Base-by-base conservation (phyloP, 257 asterid genomes). In the Solanum gandarillasii region DNA sequence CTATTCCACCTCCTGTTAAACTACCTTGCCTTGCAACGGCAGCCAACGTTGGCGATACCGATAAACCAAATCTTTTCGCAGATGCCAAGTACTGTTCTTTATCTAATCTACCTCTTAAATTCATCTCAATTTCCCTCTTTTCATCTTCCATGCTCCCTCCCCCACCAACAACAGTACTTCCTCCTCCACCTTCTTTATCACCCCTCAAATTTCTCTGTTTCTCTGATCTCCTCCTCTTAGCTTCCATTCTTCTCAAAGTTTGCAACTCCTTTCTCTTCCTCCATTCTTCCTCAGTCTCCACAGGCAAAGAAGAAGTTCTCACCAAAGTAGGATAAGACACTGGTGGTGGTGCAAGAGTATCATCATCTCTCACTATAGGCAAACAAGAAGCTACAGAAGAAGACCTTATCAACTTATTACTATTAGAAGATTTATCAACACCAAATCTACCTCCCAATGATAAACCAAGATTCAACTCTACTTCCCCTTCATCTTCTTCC, bases 401-500 rank as follows among this genome's bases (percentile, higher is more conserved):
- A 46, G 99, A 94, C 88, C 98, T 92, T 60, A 84, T 76, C 90
- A 96, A 83, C 72, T 90, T 93, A 41, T 87, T 90, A 12, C 93
- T 87, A 34, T 11, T 74, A 74, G 31, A 43, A 43, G 65, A 91
- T 89, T 90, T 96, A 86, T 96, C 99, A 75, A 96, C 95, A 12
- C 99, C 99, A 90, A 96, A 95, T 92, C 93, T 93, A 13, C 99
- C 99, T 46, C 98, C 98, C 86, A 96, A 90, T 68, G 99, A 96
- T 84, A 96, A 90, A n/a, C 99, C 99, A 23, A 96, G 98, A 92
- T 92, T 96, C 96, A 96, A 88, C 91, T 96, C 99, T 48, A 94
- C 73, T 74, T 90, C 95, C 3, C 78, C 90, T 29, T 70, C 92
- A 20, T 87, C 90, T 23, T 87, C 91, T 35, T 86, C 94, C 2